Conservation (phyloP, 2,329 filamentous ascomycete species). For the Colletotrichum tropicale region DNA sequence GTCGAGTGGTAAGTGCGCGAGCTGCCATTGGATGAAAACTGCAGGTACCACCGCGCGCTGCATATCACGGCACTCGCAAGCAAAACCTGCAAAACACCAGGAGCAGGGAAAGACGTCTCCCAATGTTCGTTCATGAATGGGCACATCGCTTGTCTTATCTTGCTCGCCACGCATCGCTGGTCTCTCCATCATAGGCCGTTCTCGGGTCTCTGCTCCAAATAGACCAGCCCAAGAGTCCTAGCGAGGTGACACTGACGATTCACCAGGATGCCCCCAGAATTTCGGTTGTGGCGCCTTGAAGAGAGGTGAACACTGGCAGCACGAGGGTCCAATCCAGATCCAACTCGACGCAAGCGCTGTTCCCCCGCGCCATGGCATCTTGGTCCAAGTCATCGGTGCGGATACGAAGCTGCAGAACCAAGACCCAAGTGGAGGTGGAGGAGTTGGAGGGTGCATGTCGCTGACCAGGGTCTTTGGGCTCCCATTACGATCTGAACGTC, state of each 20-base stretch:
- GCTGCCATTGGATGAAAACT: neutral
- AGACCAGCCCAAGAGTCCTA: neutral
- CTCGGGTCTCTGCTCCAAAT: neutral
- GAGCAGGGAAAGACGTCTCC: neutral
- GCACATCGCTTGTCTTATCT: neutral
- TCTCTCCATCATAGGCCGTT: neutral
- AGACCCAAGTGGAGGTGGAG: neutral
- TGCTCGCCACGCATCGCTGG: neutral
- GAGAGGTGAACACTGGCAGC: neutral
- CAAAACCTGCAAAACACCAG: neutral
- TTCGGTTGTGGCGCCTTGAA: neutral
- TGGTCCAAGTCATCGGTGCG: constrained; percentile 2
- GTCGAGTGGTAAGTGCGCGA: neutral
- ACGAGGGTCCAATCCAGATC: neutral
- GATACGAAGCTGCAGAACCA: constrained; percentile 16
- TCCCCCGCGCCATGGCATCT: constrained; percentile 5
- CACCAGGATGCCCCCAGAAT: neutral
- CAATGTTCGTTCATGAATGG: neutral
- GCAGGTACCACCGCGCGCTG: neutral
- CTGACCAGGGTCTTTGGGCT: neutral
- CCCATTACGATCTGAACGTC: neutral
- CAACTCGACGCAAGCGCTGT: neutral
- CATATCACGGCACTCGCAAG: neutral
- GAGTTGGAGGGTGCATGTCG: neutral
- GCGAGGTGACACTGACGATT: neutral